Evolutionary conservation across 148 eudicot species (phyloP).

Genomic region (Amaranthus hypochondriacus): DNA sequence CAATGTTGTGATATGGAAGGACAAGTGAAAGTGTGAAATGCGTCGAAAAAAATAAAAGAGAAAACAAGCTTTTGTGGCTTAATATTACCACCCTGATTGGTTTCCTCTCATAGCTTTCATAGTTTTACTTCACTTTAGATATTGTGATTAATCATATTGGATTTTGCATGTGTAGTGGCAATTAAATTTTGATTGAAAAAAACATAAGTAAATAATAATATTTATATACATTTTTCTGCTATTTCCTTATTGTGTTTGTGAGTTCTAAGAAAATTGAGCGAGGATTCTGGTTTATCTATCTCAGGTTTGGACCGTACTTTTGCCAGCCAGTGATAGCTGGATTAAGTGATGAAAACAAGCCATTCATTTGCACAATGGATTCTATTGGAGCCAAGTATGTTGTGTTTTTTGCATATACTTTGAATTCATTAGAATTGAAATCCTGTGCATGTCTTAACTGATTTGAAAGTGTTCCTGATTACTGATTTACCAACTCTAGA

Average conservation of each 20-base stretch:
- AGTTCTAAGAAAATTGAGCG: background rate
- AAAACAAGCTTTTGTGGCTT: too few species aligned
- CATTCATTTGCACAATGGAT: conserved; percentile 99
- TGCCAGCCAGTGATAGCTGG: conserved; percentile 98
- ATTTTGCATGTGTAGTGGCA: too few species aligned
- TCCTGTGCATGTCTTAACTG: background rate
- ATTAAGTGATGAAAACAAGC: conserved; percentile 81
- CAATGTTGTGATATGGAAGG: too few species aligned
- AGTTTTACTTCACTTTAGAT: too few species aligned
- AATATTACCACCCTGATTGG: too few species aligned
- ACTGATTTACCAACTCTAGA: background rate
- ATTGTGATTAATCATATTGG: too few species aligned
- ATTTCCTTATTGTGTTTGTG: background rate
- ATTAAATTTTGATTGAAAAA: too few species aligned
- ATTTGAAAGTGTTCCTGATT: background rate
- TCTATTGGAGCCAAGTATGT: conserved; percentile 98
- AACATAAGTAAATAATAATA: background rate
- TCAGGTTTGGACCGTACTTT: conserved; percentile 93
- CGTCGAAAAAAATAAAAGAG: too few species aligned
- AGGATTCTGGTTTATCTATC: background rate
- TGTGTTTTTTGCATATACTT: conserved; percentile 1
- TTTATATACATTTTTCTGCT: background rate
- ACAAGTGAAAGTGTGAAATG: too few species aligned
- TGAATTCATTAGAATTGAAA: conserved; percentile 5
- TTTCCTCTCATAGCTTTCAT: too few species aligned